These are phyloP conservation scores for Cladophialophora yegresii DNA, from an alignment of 2,329 filamentous ascomycete species.

Conservation along the genomic window DNA sequence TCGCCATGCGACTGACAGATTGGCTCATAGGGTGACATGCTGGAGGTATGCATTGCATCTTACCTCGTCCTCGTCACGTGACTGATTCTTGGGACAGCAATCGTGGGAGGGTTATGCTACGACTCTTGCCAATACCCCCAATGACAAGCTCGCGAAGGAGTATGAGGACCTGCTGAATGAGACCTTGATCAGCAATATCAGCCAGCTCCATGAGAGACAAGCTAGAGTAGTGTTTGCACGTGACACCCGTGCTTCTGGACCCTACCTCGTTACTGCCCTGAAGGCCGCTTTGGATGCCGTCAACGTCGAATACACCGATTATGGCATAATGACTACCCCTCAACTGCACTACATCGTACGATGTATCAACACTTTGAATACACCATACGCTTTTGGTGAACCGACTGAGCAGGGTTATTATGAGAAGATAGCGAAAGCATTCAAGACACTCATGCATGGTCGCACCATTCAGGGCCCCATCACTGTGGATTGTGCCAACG, in stretches of 20 bases:
- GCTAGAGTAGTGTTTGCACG: constrained; percentile 86
- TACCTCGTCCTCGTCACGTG: constrained; percentile 18
- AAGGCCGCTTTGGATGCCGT: constrained; percentile 77
- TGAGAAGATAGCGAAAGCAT: constrained; percentile 82
- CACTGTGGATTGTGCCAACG: constrained; percentile 93
- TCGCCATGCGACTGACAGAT: constrained; percentile 26
- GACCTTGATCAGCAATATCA: constrained; percentile 62
- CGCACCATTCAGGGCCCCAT: constrained; percentile 72
- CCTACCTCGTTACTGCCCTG: constrained; percentile 76
- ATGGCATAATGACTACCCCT: constrained; percentile 91
- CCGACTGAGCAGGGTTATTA: constrained; percentile 92
- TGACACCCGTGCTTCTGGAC: constrained; percentile 90
- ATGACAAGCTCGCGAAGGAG: constrained; percentile 72
- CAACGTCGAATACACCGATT: constrained; percentile 74
- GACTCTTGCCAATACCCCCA: constrained; percentile 78
- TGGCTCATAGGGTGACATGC: constrained; percentile 75
- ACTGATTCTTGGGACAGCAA: constrained; percentile 48
- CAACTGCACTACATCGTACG: constrained; percentile 96
- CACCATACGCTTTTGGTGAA: constrained; percentile 82
- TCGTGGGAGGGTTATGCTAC: constrained; percentile 93
- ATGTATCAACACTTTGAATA: constrained; percentile 89
- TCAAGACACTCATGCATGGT: constrained; percentile 77
- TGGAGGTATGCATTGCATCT: constrained; percentile 63
- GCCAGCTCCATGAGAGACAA: constrained; percentile 61
- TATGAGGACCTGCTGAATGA: constrained; percentile 75